Percentiles rank a stretch among this genome's conserved stretches.
Conservation (phyloP, 371 early-diverging fungal species). For the Nosema bombycis region DNA sequence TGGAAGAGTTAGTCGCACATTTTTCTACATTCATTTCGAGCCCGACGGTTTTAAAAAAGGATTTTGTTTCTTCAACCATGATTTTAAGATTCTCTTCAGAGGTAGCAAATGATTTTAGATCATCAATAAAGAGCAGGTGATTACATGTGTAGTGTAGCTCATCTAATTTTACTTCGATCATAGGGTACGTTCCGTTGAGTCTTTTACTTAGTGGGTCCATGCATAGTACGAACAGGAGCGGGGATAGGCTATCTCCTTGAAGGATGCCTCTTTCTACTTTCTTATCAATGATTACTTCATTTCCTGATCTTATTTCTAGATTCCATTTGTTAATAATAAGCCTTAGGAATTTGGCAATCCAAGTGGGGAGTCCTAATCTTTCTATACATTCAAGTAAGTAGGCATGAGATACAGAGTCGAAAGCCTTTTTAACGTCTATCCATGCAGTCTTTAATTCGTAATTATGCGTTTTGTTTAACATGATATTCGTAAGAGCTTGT, state of each 20-base stretch:
- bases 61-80: background rate
- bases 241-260: background rate
- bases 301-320: background rate
- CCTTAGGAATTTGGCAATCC: background rate
- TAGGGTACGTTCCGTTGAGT: background rate
- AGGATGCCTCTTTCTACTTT: background rate
- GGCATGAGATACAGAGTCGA: background rate
- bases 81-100: background rate
- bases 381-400: background rate
- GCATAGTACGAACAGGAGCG: background rate
- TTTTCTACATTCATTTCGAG: background rate
- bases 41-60: background rate
- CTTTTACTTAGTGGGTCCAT: background rate
- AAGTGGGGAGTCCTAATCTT: background rate
- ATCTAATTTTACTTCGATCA: background rate
- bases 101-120: background rate
- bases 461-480: background rate
- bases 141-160: background rate
- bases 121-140: background rate
- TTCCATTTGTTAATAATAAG: background rate
- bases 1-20: background rate
- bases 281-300: background rate
- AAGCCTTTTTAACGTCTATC: conserved; percentile 22
- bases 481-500: background rate
- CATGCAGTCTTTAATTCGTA: background rate